Conservation (phyloP, 2,329 filamentous ascomycete species). For the Biscogniauxia sp. region DNA sequence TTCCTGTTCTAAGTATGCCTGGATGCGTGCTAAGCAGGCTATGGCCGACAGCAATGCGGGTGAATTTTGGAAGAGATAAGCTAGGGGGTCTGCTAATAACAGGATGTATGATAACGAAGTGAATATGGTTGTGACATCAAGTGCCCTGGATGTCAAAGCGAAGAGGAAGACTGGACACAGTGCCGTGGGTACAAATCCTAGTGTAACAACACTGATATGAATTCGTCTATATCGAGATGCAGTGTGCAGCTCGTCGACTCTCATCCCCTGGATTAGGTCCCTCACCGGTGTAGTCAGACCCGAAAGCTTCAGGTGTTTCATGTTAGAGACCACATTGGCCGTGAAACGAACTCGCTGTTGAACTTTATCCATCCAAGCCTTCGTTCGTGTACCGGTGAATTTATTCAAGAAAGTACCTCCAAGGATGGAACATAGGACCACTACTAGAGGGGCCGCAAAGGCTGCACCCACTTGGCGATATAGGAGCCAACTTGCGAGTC, state of each 20-base stretch:
- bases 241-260: conserved; percentile 35
- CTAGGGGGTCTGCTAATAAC: conserved; percentile 38
- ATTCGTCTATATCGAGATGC: conserved; percentile 29
- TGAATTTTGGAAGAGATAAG: conserved; percentile 35
- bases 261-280: conserved; percentile 31
- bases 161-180: conserved; percentile 37
- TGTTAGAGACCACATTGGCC: conserved; percentile 35
- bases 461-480: conserved; percentile 45
- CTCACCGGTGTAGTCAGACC: conserved; percentile 33
- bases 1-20: conserved; percentile 35
- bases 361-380: conserved; percentile 36
- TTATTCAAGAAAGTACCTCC: conserved; percentile 23
- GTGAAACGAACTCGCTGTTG: conserved; percentile 33
- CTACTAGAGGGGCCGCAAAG: conserved; percentile 45
- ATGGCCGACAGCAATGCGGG: conserved; percentile 7
- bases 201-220: conserved; percentile 10
- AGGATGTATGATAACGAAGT: conserved; percentile 41
- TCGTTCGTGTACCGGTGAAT: conserved; percentile 27
- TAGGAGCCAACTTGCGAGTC: conserved; percentile 46
- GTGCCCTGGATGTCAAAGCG: conserved; percentile 31
- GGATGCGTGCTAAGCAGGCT: conserved; percentile 38
- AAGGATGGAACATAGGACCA: conserved; percentile 26
- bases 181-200: conserved; percentile 27
- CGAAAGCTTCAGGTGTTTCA: conserved; percentile 43
- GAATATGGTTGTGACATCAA: conserved; percentile 37